Evolutionary conservation across 768 basidiomycete genomes (phyloP), one percentile per base, ranked within the genome.

Genomic region (Boletus reticulatus): DNA sequence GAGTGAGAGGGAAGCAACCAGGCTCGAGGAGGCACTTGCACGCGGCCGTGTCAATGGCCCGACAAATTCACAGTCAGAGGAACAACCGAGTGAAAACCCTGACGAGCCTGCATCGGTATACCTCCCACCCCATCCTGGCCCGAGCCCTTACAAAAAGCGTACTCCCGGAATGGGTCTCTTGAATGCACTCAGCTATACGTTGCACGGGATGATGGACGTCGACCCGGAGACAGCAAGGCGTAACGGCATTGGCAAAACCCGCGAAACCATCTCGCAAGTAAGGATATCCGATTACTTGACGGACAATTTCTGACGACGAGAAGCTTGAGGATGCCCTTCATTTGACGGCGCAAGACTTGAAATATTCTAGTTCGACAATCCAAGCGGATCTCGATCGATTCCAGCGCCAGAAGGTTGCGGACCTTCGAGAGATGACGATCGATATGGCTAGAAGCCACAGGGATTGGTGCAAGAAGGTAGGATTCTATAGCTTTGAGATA

Each of bases 201-300:
- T 99, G 52, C 94, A 95, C 62, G 95, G 96, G 6, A 95, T 98
- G 87, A 98, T 99, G 88, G 97, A 99, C 63, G 91, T 91, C 17
- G 97, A 99, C 73, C 97, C 97, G 4, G 97, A 98, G 75, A 92
- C 90, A 17, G 95, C 96, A 6, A 78, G 97, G 57, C 80, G 97
- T 59, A 98, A 89, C 66, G 84, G 87, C 50, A 98, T 99, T 60
- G 89, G 89, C 58, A 98, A 97, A 76, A 94, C 94, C 6, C 83
- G 92, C 62, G 96, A 98, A 74, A 84, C 83, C 19, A 97, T 98
- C 58, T 92, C 93, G n/a, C 92, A 94, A 78, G 95, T 95, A 67
- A 61, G 76, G 68, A 56, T 39, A 43, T 53, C 22, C 9, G 14
- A 24, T 41, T 50, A 22, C 32, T 59, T 58, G 42, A 60, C 53